phyloP scores from a whole-genome alignment of 495 filamentous ascomycete genomes.

The Talaromyces wortmannii region DNA sequence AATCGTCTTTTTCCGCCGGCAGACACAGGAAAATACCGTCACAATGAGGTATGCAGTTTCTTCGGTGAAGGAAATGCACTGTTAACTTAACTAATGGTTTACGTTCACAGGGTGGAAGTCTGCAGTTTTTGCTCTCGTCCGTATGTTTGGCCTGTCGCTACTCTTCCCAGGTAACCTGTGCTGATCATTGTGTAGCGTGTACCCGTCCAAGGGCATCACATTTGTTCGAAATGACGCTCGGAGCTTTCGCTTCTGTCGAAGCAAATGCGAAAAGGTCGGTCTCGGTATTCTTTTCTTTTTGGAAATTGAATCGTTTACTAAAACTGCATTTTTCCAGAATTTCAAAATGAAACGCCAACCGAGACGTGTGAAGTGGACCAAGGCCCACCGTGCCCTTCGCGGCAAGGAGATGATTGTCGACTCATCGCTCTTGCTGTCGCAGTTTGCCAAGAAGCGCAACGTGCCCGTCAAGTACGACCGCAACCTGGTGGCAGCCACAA shows the following conservation, averaged over 20 bases:
- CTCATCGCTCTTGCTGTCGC: constrained; percentile 80
- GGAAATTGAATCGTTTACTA: not conserved
- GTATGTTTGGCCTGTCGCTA: not conserved
- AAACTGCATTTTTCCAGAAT: constrained; percentile 86
- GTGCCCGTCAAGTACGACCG: constrained; percentile 93
- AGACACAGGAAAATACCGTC: too few species aligned
- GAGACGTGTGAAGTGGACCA: constrained; percentile 84
- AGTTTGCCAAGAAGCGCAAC: constrained; percentile 89
- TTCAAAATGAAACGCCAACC: constrained; percentile 97
- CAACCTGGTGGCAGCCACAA: constrained; percentile 75
- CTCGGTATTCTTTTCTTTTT: not conserved
- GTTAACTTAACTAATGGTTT: not conserved
- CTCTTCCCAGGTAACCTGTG: not conserved
- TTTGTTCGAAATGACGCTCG: constrained; percentile 78
- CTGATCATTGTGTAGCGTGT: constrained; percentile 23
- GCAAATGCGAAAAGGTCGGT: constrained; percentile 5
- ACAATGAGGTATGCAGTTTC: not conserved
- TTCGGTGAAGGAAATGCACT: not conserved
- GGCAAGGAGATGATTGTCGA: constrained; percentile 95
- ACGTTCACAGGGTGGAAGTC: constrained; percentile 59
- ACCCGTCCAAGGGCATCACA: constrained; percentile 85
- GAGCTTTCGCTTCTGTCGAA: constrained; percentile 44
- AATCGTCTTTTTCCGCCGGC: not conserved
- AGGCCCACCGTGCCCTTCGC: constrained; percentile 60
- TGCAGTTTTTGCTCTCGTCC: constrained; percentile 80